Evolutionary conservation across 345 rosid species (phyloP), one percentile per base, ranked within the genome.

Genomic region (Salix arbutifolia): DNA sequence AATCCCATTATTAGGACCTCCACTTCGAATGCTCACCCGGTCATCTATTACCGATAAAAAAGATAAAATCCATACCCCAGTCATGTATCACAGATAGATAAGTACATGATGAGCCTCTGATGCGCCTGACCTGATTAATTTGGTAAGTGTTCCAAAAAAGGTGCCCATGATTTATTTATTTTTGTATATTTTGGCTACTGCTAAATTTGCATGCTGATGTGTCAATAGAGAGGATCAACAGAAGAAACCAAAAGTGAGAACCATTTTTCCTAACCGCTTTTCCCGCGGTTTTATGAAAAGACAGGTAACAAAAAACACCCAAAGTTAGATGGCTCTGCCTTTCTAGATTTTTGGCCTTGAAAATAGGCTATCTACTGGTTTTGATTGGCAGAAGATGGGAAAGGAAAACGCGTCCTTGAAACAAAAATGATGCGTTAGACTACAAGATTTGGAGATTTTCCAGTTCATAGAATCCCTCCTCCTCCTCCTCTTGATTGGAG

Each of bases 351-450:
- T 67, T 73, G 23, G 52, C 64, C 81, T 44, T 38, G 46, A 78
- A 78, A 67, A 13, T 60, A 73, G 81, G 77, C 8, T 17, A 78
- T 71, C 56, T 35, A 18, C 37, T 66, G 75, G 76, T 77, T 65
- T 71, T 26, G 75, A 52, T 77, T 50, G 37, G 42, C 38, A 2
- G 21, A 11, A 8, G 3, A 58, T 10, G 28, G 62, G 48, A 65
- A 31, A 16, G 21, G 48, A 72, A 52, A 77, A 40, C 65, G 65
- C 69, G 37, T 40, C 69, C 64, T 16, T 16, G 56, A 46, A 71
- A 64, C 66, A 12, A 77, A 71, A 31, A 33, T 35, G 23, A 26
- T 18, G 17, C 19, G 21, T 8, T 19, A 38, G 8, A 12, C 28
- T 35, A n/a, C 26, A 53, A 73, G 66, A 37, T 23, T 65, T 19